Evolutionary conservation across 2,329 filamentous ascomycete genomes (phyloP).

Genomic region (Aspergillus ochraceoroseus): DNA sequence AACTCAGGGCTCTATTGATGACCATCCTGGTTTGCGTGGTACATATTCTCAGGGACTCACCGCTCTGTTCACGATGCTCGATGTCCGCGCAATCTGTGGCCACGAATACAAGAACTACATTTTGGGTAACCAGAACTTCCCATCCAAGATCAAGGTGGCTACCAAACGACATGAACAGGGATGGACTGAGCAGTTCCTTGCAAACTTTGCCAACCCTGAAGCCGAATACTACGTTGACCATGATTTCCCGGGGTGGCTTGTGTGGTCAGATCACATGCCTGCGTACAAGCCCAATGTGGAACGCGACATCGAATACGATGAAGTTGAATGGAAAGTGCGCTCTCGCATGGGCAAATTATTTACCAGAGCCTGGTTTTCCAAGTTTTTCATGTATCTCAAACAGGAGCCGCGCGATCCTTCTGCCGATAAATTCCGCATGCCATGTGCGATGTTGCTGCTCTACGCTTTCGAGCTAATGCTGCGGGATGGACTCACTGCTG

Average conservation of each 20-base stretch:
- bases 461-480: conserved; percentile 88
- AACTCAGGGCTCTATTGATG: conserved; percentile 76
- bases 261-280: conserved; percentile 84
- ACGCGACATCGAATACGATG: conserved; percentile 68
- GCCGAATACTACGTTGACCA: conserved; percentile 86
- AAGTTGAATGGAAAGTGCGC: conserved; percentile 67
- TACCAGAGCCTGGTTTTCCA: conserved; percentile 77
- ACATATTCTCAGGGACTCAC: conserved; percentile 78
- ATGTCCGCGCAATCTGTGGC: conserved; percentile 76
- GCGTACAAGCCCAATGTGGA: conserved; percentile 69
- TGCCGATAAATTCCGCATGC: conserved; percentile 83
- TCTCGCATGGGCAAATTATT: conserved; percentile 74
- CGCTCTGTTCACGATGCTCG: conserved; percentile 74
- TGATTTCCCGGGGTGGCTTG: conserved; percentile 92
- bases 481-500: conserved; percentile 63
- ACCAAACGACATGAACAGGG: conserved; percentile 69
- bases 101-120: conserved; percentile 87
- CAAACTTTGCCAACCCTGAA: conserved; percentile 68
- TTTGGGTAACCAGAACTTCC: conserved; percentile 69
- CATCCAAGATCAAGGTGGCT: conserved; percentile 68
- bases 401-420: conserved; percentile 83
- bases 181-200: conserved; percentile 75
- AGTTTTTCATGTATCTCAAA: conserved; percentile 89
- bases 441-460: conserved; percentile 78
- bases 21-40: conserved; percentile 77